Evolutionary conservation across 1,284 basidiomycete species (phyloP).

Genomic region (Fomitopsis pinicola): DNA sequence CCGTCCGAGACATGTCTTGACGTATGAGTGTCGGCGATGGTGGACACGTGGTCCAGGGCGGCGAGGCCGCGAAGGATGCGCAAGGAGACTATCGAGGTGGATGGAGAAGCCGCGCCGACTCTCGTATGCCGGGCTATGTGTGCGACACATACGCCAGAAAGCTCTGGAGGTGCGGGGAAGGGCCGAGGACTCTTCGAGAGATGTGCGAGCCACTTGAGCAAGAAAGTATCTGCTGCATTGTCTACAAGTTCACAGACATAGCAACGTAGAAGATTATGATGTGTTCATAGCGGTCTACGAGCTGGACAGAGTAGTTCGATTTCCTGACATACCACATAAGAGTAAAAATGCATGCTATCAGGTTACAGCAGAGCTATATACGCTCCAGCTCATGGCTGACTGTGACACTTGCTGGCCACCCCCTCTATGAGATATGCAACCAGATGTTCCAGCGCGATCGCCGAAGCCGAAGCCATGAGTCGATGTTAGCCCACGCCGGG

Average conservation of each 20-base stretch:
- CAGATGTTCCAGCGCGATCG: no score
- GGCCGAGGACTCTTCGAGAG: slow-evolving; percentile 64
- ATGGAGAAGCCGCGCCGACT: slow-evolving; percentile 5
- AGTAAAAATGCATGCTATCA: no score
- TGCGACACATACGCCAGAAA: slow-evolving; percentile 6
- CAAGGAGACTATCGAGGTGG: slow-evolving; percentile 8
- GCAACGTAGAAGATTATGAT: neutral
- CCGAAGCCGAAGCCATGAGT: no score
- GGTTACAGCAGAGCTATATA: no score
- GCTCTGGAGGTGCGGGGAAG: slow-evolving; percentile 34
- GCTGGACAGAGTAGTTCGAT: no score
- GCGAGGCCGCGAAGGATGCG: slow-evolving; percentile 47
- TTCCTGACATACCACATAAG: no score
- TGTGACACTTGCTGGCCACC: no score
- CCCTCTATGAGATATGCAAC: no score
- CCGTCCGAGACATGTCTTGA: neutral
- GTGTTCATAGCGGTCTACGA: no score
- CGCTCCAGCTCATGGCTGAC: no score
- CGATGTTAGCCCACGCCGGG: no score
- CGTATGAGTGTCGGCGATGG: slow-evolving; percentile 38
- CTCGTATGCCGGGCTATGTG: slow-evolving; percentile 25
- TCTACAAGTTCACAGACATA: neutral
- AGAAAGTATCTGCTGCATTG: slow-evolving; percentile 28
- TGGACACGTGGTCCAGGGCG: slow-evolving; percentile 74
- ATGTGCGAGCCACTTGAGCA: slow-evolving; percentile 57